These are phyloP conservation scores for Ceratocystis albifundus DNA, from an alignment of 2,329 filamentous ascomycete species.

Conservation along the genomic window DNA sequence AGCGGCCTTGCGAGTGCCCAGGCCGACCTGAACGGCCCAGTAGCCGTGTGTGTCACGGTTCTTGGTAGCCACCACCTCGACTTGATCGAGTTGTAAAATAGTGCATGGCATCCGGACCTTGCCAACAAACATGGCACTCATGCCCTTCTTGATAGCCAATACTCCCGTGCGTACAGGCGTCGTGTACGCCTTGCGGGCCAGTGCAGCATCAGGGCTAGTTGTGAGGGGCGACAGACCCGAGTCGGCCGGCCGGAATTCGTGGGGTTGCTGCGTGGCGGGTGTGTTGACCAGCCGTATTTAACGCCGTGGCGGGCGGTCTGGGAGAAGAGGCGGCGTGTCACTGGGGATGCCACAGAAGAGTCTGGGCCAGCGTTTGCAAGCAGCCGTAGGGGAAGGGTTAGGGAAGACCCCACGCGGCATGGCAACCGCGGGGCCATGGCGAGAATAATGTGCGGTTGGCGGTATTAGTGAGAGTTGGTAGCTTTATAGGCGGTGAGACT, in stretches of 20 bases:
- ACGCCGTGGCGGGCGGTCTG: slow-evolving; percentile 40
- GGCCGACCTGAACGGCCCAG: slow-evolving; percentile 82
- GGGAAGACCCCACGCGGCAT: slow-evolving; percentile 17
- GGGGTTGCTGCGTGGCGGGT: slow-evolving; percentile 40
- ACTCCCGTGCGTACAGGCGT: slow-evolving; percentile 64
- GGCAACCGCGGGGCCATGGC: slow-evolving; percentile 19
- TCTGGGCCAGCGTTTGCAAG: not conserved
- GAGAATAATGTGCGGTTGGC: not conserved
- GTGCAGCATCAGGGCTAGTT: slow-evolving; percentile 48
- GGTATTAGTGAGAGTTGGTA: not conserved
- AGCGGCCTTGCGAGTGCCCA: slow-evolving; percentile 57
- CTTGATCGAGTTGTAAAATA: slow-evolving; percentile 82
- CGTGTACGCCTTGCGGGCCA: slow-evolving; percentile 46
- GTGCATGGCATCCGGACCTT: slow-evolving; percentile 75
- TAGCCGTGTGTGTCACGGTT: slow-evolving; percentile 73
- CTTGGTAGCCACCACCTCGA: slow-evolving; percentile 82
- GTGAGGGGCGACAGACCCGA: slow-evolving; percentile 46
- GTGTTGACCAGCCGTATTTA: slow-evolving; percentile 51
- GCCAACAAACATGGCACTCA: slow-evolving; percentile 80
- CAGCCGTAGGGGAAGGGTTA: slow-evolving; percentile 10
- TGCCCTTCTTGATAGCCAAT: slow-evolving; percentile 84
- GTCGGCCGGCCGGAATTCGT: slow-evolving; percentile 49
- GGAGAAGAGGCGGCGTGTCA: slow-evolving; percentile 28
- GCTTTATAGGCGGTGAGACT: not conserved
- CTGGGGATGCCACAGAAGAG: not conserved